Evolutionary conservation across 192 early-diverging fungal genomes (phyloP).

Genomic region (Coemansia furcata): DNA sequence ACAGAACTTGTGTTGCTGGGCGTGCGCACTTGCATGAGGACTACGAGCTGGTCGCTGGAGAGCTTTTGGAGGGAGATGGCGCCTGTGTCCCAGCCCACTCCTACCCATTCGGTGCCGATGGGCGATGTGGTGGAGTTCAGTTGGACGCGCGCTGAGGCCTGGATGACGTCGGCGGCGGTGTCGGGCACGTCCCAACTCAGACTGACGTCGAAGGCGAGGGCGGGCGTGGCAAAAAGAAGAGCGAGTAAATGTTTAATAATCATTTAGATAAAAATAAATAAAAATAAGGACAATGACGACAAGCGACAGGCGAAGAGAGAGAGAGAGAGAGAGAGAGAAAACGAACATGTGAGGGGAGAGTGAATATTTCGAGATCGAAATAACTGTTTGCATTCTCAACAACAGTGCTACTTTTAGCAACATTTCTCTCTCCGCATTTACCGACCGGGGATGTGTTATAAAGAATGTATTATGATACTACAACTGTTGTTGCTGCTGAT

Average conservation of each 20-base stretch:
- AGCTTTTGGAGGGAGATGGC: constrained; percentile 43
- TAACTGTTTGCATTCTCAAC: not conserved
- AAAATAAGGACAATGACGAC: not conserved
- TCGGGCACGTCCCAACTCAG: constrained; percentile 46
- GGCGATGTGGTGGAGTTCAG: constrained; percentile 40
- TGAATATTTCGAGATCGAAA: not conserved
- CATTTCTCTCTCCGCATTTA: no score
- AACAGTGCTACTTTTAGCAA: not conserved
- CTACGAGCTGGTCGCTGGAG: constrained; percentile 21
- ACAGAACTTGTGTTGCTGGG: constrained; percentile 29
- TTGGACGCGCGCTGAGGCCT: constrained; percentile 33
- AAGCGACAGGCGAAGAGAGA: not conserved
- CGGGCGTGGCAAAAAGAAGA: not conserved
- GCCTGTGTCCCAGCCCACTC: constrained; percentile 41
- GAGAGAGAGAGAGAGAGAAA: not conserved
- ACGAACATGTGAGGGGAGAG: not conserved
- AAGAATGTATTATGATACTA: not conserved
- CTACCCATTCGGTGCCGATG: constrained; percentile 48
- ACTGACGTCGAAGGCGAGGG: constrained; percentile 24
- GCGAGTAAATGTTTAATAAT: not conserved
- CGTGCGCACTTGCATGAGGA: constrained; percentile 35
- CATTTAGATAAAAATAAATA: not conserved
- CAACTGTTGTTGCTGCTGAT: not conserved
- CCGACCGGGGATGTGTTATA: not conserved
- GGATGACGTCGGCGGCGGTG: constrained; percentile 31